phyloP scores from a whole-genome alignment of 257 asterid genomes.

The Ophiorrhiza pumila region DNA sequence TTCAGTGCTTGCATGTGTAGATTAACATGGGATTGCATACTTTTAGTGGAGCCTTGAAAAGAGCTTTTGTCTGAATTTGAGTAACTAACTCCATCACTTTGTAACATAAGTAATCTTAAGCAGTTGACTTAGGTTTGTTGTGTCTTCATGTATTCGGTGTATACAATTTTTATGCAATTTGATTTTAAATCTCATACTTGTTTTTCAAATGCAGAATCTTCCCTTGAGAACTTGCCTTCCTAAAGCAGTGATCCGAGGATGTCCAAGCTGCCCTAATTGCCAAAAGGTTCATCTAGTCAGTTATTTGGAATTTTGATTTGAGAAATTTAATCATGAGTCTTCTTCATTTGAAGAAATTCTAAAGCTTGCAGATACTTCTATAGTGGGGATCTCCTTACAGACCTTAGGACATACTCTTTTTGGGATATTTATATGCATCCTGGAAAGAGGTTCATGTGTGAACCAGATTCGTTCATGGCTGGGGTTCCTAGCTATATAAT shows the following conservation, averaged over 20 bases:
- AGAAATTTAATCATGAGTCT: slow-evolving; percentile 4
- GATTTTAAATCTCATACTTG: neutral
- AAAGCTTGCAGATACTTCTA: neutral
- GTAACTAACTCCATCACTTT: neutral
- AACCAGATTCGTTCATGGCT: neutral
- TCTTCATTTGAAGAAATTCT: neutral
- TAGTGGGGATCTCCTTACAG: neutral
- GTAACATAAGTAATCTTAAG: neutral
- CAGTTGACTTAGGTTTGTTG: slow-evolving; percentile 4
- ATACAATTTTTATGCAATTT: neutral
- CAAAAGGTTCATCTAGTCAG: slow-evolving; percentile 42
- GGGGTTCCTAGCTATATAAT: neutral
- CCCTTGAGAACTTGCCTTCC: slow-evolving; percentile 49
- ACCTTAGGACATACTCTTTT: neutral
- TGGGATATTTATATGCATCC: neutral
- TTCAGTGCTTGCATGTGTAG: neutral
- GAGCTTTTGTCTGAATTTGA: neutral
- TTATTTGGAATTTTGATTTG: slow-evolving; percentile 5
- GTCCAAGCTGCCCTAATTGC: slow-evolving; percentile 54
- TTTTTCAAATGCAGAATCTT: slow-evolving; percentile 33
- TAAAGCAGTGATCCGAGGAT: slow-evolving; percentile 71
- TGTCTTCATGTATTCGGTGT: neutral
- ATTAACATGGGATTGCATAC: neutral
- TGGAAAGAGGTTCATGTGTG: neutral
- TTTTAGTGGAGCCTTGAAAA: neutral